Conservation (phyloP, 2,329 filamentous ascomycete species). For the Golovinomyces cichoracearum region DNA sequence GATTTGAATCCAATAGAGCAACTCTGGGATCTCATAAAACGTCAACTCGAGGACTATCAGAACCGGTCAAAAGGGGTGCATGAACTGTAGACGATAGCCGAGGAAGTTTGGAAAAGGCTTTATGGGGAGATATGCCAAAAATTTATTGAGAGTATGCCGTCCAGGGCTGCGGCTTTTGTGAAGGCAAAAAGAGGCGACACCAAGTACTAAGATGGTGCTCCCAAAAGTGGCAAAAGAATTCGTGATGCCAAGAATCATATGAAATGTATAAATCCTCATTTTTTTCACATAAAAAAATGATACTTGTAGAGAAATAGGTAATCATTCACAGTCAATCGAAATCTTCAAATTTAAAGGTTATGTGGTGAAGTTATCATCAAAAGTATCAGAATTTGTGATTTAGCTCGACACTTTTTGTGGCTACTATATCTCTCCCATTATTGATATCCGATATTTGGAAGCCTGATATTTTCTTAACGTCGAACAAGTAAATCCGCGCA, state of each 20-base stretch:
- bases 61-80: background rate
- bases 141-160: background rate
- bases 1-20: background rate
- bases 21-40: background rate
- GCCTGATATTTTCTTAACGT: too few species aligned
- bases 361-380: background rate
- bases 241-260: too few species aligned
- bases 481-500: too few species aligned
- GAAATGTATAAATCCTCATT: background rate
- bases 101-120: background rate
- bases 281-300: background rate
- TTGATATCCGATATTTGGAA: too few species aligned
- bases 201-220: background rate
- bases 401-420: too few species aligned
- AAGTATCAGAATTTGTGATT: slow-evolving; percentile 1
- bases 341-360: background rate
- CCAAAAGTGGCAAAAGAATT: background rate
- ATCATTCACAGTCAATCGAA: background rate
- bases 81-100: background rate
- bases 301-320: background rate
- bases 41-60: background rate
- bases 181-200: background rate
- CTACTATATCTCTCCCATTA: too few species aligned
- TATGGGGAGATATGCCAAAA: background rate
- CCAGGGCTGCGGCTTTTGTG: background rate